A percentile compares a stretch with the other conserved stretches of the same genome.
Conservation (phyloP, 495 filamentous ascomycete genomes). For the Darksidea phi region DNA sequence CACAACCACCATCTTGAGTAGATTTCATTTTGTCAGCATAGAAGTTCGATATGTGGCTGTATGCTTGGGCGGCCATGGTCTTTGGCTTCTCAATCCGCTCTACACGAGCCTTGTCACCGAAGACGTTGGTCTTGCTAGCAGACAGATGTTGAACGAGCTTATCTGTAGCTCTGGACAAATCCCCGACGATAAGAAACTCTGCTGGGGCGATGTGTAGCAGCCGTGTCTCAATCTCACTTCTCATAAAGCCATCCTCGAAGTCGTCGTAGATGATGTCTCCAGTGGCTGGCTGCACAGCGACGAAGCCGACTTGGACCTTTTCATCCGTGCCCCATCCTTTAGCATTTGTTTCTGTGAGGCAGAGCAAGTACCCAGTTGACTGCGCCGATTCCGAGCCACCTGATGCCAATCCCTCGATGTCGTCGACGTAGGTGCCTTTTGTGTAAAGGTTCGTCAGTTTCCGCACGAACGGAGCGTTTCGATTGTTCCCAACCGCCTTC, state of each 20-base stretch:
- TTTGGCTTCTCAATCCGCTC: conserved; percentile 76
- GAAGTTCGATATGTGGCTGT: conserved; percentile 89
- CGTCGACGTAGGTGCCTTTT: conserved; percentile 97
- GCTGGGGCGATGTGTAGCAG: conserved; percentile 93
- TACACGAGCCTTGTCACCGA: conserved; percentile 84
- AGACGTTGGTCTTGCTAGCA: conserved; percentile 84
- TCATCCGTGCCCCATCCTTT: conserved; percentile 90
- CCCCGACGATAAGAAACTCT: conserved; percentile 93
- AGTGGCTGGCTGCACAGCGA: conserved; percentile 93
- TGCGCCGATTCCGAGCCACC: conserved; percentile 54
- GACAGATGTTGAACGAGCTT: conserved; percentile 90
- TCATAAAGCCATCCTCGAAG: conserved; percentile 98
- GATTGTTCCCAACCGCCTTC: conserved; percentile 94
- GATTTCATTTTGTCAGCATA: conserved; percentile 83
- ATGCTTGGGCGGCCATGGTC: conserved; percentile 77
- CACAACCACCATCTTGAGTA: conserved; percentile 46
- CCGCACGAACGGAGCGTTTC: conserved; percentile 85
- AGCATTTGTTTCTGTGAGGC: conserved; percentile 82
- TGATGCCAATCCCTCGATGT: conserved; percentile 75
- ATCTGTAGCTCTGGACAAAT: conserved; percentile 87
- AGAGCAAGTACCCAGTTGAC: conserved; percentile 85
- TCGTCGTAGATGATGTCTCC: conserved; percentile 96
- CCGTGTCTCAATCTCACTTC: conserved; percentile 91
- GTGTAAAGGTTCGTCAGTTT: conserved; percentile 97
- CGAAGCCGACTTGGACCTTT: conserved; percentile 85